phyloP scores from a whole-genome alignment of 352 stramenopile species.

The Globisporangium cederbergense region DNA sequence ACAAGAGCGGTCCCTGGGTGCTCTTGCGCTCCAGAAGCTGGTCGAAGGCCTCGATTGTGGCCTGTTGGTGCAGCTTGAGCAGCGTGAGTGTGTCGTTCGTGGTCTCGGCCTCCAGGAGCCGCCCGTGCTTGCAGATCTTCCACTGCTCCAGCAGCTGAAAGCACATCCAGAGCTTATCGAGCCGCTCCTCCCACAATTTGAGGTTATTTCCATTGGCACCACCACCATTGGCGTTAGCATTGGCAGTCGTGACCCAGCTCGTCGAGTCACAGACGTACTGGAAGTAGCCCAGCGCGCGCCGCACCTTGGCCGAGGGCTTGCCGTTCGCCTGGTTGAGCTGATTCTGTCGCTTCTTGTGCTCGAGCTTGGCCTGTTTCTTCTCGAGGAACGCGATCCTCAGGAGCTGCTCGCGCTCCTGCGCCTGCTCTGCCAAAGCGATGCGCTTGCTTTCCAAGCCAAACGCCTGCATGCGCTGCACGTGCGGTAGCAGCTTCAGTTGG shows the following conservation, averaged over 20 bases:
- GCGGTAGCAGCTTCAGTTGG: conserved; percentile 48
- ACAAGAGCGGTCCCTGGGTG: conserved; percentile 31
- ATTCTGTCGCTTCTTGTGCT: conserved; percentile 37
- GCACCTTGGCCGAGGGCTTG: conserved; percentile 46
- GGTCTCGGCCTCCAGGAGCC: conserved; percentile 60
- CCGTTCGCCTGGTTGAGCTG: conserved; percentile 26
- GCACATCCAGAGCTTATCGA: conserved; percentile 74
- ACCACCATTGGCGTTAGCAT: no score
- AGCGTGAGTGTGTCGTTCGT: conserved; percentile 42
- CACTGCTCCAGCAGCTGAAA: conserved; percentile 71
- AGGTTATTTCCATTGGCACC: conserved; percentile 21
- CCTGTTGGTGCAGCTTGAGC: conserved; percentile 51
- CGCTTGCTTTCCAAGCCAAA: conserved; percentile 36
- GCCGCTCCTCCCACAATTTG: conserved; percentile 36
- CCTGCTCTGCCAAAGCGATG: conserved; percentile 40
- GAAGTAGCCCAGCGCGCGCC: conserved; percentile 57
- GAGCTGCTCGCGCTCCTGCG: conserved; percentile 48
- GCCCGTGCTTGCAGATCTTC: conserved; percentile 67
- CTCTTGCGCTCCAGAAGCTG: conserved; percentile 34
- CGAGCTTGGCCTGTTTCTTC: conserved; percentile 41
- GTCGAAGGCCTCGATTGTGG: conserved; percentile 43
- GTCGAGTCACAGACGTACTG: conserved; percentile 55
- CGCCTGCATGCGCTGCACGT: conserved; percentile 54
- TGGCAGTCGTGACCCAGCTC: conserved; percentile 9
- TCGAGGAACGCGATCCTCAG: conserved; percentile 50